phyloP scores from a whole-genome alignment of 2,329 filamentous ascomycete genomes.

The Polytolypa hystricis region DNA sequence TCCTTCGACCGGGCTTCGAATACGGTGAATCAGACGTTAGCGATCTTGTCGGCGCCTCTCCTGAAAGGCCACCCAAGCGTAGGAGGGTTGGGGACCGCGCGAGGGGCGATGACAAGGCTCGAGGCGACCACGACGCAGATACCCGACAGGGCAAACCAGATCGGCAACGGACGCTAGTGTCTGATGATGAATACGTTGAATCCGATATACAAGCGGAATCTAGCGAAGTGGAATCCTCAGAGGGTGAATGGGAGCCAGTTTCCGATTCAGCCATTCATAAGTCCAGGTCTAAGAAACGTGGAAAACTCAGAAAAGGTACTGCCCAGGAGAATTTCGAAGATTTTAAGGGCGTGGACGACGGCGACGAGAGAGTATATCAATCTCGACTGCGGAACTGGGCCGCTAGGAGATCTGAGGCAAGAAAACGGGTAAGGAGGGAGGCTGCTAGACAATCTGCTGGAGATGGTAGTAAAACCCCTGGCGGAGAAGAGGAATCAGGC shows the following conservation, averaged over 20 bases:
- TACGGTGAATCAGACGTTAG: constrained; percentile 34
- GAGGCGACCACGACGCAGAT: neutral
- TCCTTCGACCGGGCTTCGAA: constrained; percentile 62
- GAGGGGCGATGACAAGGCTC: too few species aligned
- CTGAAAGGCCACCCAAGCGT: constrained; percentile 22
- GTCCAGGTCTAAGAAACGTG: constrained; percentile 19
- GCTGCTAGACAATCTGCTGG: constrained; percentile 27
- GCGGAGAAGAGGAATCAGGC: constrained; percentile 14
- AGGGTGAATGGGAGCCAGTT: constrained; percentile 7
- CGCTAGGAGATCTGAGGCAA: constrained; percentile 48
- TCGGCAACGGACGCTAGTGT: constrained; percentile 18
- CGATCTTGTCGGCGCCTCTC: constrained; percentile 17
- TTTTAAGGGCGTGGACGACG: constrained; percentile 66
- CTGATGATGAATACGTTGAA: constrained; percentile 25
- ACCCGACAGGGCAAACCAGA: constrained; percentile 9
- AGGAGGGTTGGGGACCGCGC: constrained; percentile 19
- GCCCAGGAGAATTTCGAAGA: constrained; percentile 40
- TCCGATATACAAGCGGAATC: constrained; percentile 11
- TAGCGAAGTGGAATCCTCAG: constrained; percentile 12
- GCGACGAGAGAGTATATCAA: constrained; percentile 73
- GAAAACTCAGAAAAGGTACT: constrained; percentile 23
- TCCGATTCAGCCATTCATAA: constrained; percentile 13
- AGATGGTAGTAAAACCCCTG: constrained; percentile 28
- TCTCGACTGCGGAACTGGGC: constrained; percentile 66
- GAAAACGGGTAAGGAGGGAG: constrained; percentile 36